These are phyloP conservation scores for Xylaria arbuscula DNA, from an alignment of 2,329 filamentous ascomycete genomes.

Conservation along the genomic window DNA sequence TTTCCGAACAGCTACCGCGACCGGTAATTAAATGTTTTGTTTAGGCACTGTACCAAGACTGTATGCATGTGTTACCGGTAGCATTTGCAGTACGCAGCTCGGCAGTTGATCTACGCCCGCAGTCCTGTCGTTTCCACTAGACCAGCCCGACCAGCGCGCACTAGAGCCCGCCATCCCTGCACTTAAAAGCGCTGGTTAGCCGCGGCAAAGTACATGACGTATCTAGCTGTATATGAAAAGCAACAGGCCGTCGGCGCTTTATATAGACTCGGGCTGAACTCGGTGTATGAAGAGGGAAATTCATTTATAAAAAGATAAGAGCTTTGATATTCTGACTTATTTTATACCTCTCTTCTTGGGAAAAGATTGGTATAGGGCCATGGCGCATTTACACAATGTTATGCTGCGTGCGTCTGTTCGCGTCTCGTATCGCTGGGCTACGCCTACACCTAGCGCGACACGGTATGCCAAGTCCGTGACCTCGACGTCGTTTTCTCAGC, in stretches of 20 bases:
- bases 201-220: not conserved
- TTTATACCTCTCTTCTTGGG: not conserved
- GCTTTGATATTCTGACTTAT: no score
- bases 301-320: not conserved
- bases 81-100: slow-evolving; percentile 18
- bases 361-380: slow-evolving; percentile 24
- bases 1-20: no score
- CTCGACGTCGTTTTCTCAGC: slow-evolving; percentile 34
- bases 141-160: no score
- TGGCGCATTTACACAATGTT: slow-evolving; percentile 44
- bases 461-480: slow-evolving; percentile 39
- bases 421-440: slow-evolving; percentile 45
- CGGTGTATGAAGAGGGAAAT: no score
- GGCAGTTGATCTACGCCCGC: slow-evolving; percentile 44
- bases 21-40: no score
- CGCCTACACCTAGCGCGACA: slow-evolving; percentile 33
- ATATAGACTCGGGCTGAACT: not conserved
- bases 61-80: not conserved
- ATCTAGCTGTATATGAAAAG: not conserved
- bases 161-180: not conserved
- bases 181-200: not conserved
- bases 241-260: not conserved
- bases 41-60: no score
- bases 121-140: slow-evolving; percentile 10
- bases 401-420: slow-evolving; percentile 44